Evolutionary conservation across 495 filamentous ascomycete species (phyloP).

Genomic region (Articulospora tetracladia): DNA sequence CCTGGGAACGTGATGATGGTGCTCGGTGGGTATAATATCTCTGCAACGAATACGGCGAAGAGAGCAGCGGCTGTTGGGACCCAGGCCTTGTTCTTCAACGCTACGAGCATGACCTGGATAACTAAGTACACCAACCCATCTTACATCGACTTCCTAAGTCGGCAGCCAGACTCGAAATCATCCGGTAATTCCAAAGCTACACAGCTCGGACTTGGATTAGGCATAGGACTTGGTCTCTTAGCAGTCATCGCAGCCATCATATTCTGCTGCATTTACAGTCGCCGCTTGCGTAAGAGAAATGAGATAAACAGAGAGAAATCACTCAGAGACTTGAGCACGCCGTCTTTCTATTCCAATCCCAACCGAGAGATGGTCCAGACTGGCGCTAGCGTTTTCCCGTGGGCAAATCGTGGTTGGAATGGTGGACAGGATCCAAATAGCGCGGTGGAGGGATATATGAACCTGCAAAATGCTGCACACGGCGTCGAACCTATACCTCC

Average conservation of each 20-base stretch:
- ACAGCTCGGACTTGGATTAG: constrained; percentile 68
- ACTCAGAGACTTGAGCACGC: constrained; percentile 11
- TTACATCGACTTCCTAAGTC: constrained; percentile 17
- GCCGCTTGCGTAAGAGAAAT: constrained; percentile 38
- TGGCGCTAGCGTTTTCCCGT: constrained; percentile 12
- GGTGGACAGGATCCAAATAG: constrained; percentile 5
- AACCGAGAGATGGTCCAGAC: constrained; percentile 3
- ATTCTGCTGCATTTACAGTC: constrained; percentile 55
- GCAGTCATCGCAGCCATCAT: constrained; percentile 46
- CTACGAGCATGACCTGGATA: constrained; percentile 69
- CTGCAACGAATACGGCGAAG: constrained; percentile 38
- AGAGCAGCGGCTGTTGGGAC: constrained; percentile 24
- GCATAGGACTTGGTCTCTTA: constrained; percentile 63
- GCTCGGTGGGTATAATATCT: constrained; percentile 73
- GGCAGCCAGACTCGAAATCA: not conserved
- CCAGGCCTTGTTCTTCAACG: constrained; percentile 70
- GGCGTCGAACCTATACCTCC: constrained; percentile 3
- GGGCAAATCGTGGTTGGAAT: constrained; percentile 17
- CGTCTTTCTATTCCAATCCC: constrained; percentile 8
- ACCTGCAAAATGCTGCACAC: constrained; percentile 12
- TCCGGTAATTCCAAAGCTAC: constrained; percentile 9
- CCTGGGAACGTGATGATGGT: constrained; percentile 89
- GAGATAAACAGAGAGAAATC: constrained; percentile 20
- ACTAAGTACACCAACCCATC: constrained; percentile 61
- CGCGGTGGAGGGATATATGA: constrained; percentile 18